Evolutionary conservation across 345 rosid genomes (phyloP), one percentile per base, ranked within the genome.

Genomic region (Isatis tinctoria): DNA sequence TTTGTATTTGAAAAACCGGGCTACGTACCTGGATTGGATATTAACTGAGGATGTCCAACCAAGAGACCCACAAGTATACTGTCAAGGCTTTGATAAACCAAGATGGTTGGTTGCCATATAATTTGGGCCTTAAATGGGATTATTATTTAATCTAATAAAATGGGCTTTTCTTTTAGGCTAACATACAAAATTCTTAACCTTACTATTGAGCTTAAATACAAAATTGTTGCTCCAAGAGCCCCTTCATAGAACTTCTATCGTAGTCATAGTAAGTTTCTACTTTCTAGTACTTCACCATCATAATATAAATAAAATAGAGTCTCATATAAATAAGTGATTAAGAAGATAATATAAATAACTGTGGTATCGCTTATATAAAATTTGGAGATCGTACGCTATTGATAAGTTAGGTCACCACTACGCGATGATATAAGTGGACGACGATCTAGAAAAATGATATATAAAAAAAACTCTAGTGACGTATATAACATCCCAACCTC

Each of bases 401-500:
- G 79, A 76, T 69, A 69, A 62, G 79, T 76, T 76, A 76, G 75
- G 79, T 65, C 79, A 76, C 60, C 79, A 69, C 74, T 76, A 39
- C 9, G 9, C 35, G 54, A 75, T 20, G 73, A 76, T 69, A 24
- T 63, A 27, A 76, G 70, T 69, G 79, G 79, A 62, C 75, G 6
- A 75, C 8, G n/a, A 12, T 40, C 6, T 43, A 53, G 24, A 75
- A 76, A 69, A 69, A 12, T 60, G 18, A 40, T 49, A 52, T 52
- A 52, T 2, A 0, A 8, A 11, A 9, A 37, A 3, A 16, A 33
- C 28, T 44, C 2, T 36, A 8, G 47, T 75, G 35, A 68, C 48
- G 69, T 75, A 18, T 33, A 5, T 47, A 60, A 67, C 53, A n/a
- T 66, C 43, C 32, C 35, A 66, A 18, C 14, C 20, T 58, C 73